Conservation (phyloP, 257 asterid genomes). For the Nicotiana attenuata region DNA sequence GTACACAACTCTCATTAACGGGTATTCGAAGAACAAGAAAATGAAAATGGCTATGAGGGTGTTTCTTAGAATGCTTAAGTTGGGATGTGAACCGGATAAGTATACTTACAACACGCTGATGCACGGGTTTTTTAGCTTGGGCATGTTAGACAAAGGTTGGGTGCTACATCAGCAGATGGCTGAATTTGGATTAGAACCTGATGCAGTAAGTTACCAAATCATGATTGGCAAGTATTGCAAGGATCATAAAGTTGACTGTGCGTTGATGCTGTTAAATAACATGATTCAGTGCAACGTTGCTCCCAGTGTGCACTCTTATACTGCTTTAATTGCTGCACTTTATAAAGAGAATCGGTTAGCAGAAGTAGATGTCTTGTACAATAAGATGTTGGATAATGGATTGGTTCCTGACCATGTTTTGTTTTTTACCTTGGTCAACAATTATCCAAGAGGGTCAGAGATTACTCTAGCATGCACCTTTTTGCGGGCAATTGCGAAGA, state of each 20-base stretch:
- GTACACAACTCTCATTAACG: slow-evolving; percentile 45
- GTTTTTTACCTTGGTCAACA: slow-evolving; percentile 44
- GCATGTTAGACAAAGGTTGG: slow-evolving; percentile 39
- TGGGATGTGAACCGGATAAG: slow-evolving; percentile 46
- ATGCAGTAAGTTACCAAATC: slow-evolving; percentile 43
- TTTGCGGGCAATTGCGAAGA: slow-evolving; percentile 44
- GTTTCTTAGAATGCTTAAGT: slow-evolving; percentile 49
- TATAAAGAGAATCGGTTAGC: slow-evolving; percentile 36
- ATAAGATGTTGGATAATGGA: slow-evolving; percentile 34
- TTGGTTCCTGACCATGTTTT: slow-evolving; percentile 59
- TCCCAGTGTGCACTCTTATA: slow-evolving; percentile 54
- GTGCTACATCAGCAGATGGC: slow-evolving; percentile 36
- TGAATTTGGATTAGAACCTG: slow-evolving; percentile 40
- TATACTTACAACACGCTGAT: slow-evolving; percentile 48
- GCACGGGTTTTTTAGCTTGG: slow-evolving; percentile 46
- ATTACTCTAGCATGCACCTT: slow-evolving; percentile 33
- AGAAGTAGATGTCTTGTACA: slow-evolving; percentile 32
- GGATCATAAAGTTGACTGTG: slow-evolving; percentile 39
- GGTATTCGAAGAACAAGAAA: slow-evolving; percentile 45
- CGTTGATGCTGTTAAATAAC: slow-evolving; percentile 31
- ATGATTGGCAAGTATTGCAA: slow-evolving; percentile 50
- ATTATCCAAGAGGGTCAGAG: slow-evolving; percentile 38
- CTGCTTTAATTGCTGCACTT: slow-evolving; percentile 44
- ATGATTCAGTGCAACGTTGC: slow-evolving; percentile 29
- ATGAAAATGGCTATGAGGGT: slow-evolving; percentile 60